Base-by-base conservation (phyloP, 345 rosid species). In the Capsella bursapastoris region DNA sequence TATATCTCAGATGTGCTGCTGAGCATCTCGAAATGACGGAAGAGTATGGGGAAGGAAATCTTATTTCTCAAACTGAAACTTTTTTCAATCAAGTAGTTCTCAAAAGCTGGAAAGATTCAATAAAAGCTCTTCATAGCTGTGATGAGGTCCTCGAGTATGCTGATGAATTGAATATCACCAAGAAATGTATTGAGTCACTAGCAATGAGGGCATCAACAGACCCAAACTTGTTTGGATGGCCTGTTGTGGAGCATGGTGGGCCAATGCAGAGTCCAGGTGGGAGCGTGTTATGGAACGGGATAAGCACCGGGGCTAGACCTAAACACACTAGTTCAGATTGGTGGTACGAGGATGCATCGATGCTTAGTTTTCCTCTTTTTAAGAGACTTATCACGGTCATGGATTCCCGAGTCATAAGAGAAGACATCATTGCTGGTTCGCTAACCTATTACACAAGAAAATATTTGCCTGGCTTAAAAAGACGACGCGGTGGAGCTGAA, bases 211-310 rank as follows among this genome's bases (percentile, higher is more conserved):
- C 94, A 16, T 84, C 83, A 2, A 87, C 92, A 6, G 98, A 95
- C 76, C 98, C 99, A 27, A 89, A 89, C 79, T 81, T 92, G 43
- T 92, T 90, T 66, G 97, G 97, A 3, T 92, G 97, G 98, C 99
- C 99, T 5, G 77, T 95, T 7, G 78, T 87, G 86, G 99, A 92
- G 82, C 94, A 83, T 73, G 96, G 92, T 41, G 91, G 96, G 40
- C 98, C 96, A 1, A 86, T 87, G 93, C 99, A 90, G 88, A 91
- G 96, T 80, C 98, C 97, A 6, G 98, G 97, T 31, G 99, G 97
- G 40, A 91, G 92, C 43, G 89, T 95, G 63, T 77, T 95, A 64
- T 95, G 99, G 99, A 95, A 92, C 29, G 99, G 98, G 80, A 95
- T 95, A 78, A 95, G 94, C 82, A 92, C 97, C 1, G 98, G 97